A percentile compares a stretch with the other conserved stretches of the same genome.
phyloP scores from a whole-genome alignment of 495 filamentous ascomycete species.

The Trichoderma reesei region DNA sequence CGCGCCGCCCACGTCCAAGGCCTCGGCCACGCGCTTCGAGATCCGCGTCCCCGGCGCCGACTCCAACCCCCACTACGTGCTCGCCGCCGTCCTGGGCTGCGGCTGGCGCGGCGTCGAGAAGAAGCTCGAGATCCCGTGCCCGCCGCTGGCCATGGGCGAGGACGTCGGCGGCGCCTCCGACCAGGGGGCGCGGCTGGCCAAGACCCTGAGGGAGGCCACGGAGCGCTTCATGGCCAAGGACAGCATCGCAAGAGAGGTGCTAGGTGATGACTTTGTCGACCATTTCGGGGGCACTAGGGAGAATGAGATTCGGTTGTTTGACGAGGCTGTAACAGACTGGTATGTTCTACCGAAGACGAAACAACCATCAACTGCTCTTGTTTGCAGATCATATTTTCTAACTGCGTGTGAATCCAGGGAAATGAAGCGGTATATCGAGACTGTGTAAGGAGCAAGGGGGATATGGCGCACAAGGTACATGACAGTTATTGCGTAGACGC shows the following conservation, averaged over 20 bases:
- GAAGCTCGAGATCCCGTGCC: constrained; percentile 71
- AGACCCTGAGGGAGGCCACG: constrained; percentile 71
- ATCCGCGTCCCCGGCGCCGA: constrained; percentile 86
- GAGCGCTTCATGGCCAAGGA: constrained; percentile 59
- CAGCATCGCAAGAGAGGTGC: constrained; percentile 81
- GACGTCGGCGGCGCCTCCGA: constrained; percentile 63
- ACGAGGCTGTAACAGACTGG: constrained; percentile 94
- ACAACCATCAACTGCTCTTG: too few relatives aligned
- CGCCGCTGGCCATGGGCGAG: constrained; percentile 74
- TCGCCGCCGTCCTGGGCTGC: constrained; percentile 72
- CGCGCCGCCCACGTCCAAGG: constrained; percentile 69
- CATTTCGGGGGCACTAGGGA: constrained; percentile 89
- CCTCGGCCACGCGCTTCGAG: constrained; percentile 84
- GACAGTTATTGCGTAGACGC: background rate
- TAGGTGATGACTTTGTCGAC: constrained; percentile 91
- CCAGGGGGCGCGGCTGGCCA: constrained; percentile 64
- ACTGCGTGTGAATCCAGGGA: constrained; percentile 37
- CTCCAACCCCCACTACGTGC: constrained; percentile 79
- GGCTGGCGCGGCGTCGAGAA: constrained; percentile 87
- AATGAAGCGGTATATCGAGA: constrained; percentile 64
- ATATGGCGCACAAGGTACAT: background rate
- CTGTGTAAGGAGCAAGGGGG: constrained; percentile 35
- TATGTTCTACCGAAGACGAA: too few relatives aligned
- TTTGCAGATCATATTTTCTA: too few relatives aligned
- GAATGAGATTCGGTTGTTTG: constrained; percentile 85